Base-by-base conservation (phyloP, 768 basidiomycete genomes). In the Solioccasus polychromus region DNA sequence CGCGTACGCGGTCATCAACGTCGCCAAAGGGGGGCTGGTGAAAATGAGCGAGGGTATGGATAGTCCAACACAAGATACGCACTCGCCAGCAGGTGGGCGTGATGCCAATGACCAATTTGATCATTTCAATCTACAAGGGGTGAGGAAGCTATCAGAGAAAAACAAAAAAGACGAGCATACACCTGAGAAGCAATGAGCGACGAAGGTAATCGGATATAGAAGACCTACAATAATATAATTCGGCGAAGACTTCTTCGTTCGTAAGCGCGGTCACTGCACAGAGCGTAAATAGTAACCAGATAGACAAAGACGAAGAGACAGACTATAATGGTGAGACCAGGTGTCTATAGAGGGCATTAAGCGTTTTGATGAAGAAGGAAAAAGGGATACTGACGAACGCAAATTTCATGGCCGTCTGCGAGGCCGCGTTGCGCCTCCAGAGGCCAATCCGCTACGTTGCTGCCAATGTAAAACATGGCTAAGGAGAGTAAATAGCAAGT, bases 1-100 rank as follows among this genome's bases (percentile, higher is more conserved):
- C 71, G 26, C 90, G 79, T 32, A 91, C 79, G 40, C 89, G 85
- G 64, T 85, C 82, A 32, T 92, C 89, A n/a, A 84, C 68, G 47
- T 85, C 82, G 35, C 82, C 83, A 50, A 68, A 83, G 1, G 83
- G 82, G 25, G 83, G 81, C 77, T 79, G 46, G 2, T 19, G 20
- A 30, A 15, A 4, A 29, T 52, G 25, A 35, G 42, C 15, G 20
- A 11, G 10, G n/a, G n/a, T 19, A 23, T 18, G 45, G 19, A 19
- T 11, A 8, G 10, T 2, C 2, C 34, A 45, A 14, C 18, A 6
- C 28, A 14, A 2, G 8, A 9, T 6, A 67, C 71, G 36, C 49
- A 79, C 78, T 52, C 78, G 69, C 82, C 79, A 83, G 55, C 76
- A 82, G 1, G 72, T 81, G 1, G 79, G 78, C 0, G 82, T 83